Base-by-base conservation (phyloP, 2,329 filamentous ascomycete genomes). In the Teratosphaeria viscida region DNA sequence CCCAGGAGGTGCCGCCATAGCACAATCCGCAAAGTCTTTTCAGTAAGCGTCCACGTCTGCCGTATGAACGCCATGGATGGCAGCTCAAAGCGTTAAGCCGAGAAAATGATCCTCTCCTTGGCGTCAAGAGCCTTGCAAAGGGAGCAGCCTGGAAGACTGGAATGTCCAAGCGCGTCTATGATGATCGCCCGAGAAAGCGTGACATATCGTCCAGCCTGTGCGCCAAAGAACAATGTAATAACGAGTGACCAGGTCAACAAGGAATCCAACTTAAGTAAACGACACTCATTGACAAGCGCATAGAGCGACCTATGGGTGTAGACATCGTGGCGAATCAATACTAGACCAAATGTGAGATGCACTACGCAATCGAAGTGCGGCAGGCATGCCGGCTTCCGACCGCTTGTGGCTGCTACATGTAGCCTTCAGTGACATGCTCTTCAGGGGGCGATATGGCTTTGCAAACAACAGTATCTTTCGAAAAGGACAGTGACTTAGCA, bases 11-110 rank as follows among this genome's bases (percentile, higher is more conserved):
- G 79, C 5, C 82, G 79, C 58, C 79, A 72, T 57, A 82, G 75
- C 34, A 81, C 78, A 57, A 84, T 77, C 23, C 79, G 73, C 52
- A 85, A 71, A 58, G 81, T 84, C 74, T 85, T 85, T 69, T 79
- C 74, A 56, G 77, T 79, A 64, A 85, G 74, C 29, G 81, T 81
- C 79, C 78, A 80, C 67, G 79, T 78, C 71, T 85, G 82, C 52
- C 70, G 64, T 23, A 71, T n/a, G 62, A 71, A 70, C 37, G 55
- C 64, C 67, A 70, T 70, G 37, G 23, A 43, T 43, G 7, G 37
- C 37, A 16, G 37, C 37, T 43, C 16, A 43, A 5, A 43, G 12
- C 12, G 3, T 12, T 14, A 5, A 5, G 37, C 16, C 16, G 10
- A 14, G 16, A 43, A n/a, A 12, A 6, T 12, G 11, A 43, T n/a